These are phyloP conservation scores for Aspergillus campestris DNA, from an alignment of 495 filamentous ascomycete species.

Conservation along the genomic window DNA sequence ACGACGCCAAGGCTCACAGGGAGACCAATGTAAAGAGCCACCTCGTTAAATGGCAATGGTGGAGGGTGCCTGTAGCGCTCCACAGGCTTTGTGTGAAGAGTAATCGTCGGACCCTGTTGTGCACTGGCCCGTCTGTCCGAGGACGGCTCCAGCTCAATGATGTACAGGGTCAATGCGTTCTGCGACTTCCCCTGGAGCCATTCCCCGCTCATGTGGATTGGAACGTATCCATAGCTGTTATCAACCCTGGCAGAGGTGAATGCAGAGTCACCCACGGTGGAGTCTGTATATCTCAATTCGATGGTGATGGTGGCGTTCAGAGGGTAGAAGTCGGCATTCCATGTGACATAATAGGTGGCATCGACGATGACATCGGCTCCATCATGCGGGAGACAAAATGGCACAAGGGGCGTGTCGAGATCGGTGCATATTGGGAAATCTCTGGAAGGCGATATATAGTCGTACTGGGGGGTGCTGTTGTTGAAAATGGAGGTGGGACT, in stretches of 20 bases:
- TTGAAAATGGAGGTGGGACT: constrained; percentile 1
- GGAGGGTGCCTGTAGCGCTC: constrained; percentile 21
- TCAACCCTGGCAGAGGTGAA: constrained; percentile 28
- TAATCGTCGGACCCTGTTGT: constrained; percentile 20
- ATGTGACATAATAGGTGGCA: constrained; percentile 37
- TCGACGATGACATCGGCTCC: constrained; percentile 26
- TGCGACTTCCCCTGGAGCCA: constrained; percentile 26
- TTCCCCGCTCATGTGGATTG: constrained; percentile 23
- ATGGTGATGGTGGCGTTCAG: constrained; percentile 33
- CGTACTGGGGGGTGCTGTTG: background rate
- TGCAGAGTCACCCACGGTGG: constrained; percentile 18
- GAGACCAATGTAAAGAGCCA: constrained; percentile 17
- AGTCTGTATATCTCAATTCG: constrained; percentile 26
- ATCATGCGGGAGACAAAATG: constrained; percentile 33
- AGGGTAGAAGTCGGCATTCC: constrained; percentile 33
- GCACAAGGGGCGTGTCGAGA: constrained; percentile 12
- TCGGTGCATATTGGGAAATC: constrained; percentile 28
- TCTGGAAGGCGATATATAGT: constrained; percentile 49
- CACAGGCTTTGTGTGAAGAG: constrained; percentile 13
- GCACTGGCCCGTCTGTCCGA: constrained; percentile 16
- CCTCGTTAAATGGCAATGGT: constrained; percentile 15
- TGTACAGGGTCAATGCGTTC: constrained; percentile 23
- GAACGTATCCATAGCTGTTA: constrained; percentile 31
- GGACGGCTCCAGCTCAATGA: constrained; percentile 19
- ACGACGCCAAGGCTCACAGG: constrained; percentile 16